phyloP scores from a whole-genome alignment of 129 eudicot genomes.

The Dittrichia graveolens region DNA sequence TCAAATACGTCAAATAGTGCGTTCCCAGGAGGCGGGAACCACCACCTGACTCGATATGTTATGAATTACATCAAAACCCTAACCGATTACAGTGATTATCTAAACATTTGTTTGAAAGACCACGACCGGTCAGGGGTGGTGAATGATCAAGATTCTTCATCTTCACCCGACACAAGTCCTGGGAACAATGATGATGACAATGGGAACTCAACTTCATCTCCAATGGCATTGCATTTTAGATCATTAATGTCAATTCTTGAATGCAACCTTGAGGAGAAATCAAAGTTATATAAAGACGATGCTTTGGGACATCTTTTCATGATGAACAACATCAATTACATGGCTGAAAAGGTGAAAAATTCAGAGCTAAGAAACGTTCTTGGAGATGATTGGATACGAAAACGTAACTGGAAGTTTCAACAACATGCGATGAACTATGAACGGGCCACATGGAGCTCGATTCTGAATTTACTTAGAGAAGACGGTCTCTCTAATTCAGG shows the following conservation, averaged over 20 bases:
- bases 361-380: constrained; percentile 70
- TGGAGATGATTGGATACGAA: constrained; percentile 86
- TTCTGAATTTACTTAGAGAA: constrained; percentile 60
- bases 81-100: constrained; percentile 57
- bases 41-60: constrained; percentile 83
- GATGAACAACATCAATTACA: constrained; percentile 91
- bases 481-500: constrained; percentile 68
- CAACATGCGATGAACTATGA: constrained; percentile 85
- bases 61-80: constrained; percentile 75
- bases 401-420: constrained; percentile 79
- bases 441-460: constrained; percentile 89
- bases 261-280: constrained; percentile 72
- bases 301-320: constrained; percentile 70
- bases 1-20: constrained; percentile 63
- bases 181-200: constrained; percentile 39
- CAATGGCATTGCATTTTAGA: constrained; percentile 61
- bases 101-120: constrained; percentile 61
- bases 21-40: constrained; percentile 90
- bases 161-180: constrained; percentile 54
- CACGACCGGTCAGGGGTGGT: constrained; percentile 21
- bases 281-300: constrained; percentile 73
- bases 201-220: constrained; percentile 37
- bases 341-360: constrained; percentile 82
- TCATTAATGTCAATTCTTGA: constrained; percentile 59
- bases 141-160: constrained; percentile 39